Conservation (phyloP, 2,329 filamentous ascomycete species). For the Colletotrichum camelliae region DNA sequence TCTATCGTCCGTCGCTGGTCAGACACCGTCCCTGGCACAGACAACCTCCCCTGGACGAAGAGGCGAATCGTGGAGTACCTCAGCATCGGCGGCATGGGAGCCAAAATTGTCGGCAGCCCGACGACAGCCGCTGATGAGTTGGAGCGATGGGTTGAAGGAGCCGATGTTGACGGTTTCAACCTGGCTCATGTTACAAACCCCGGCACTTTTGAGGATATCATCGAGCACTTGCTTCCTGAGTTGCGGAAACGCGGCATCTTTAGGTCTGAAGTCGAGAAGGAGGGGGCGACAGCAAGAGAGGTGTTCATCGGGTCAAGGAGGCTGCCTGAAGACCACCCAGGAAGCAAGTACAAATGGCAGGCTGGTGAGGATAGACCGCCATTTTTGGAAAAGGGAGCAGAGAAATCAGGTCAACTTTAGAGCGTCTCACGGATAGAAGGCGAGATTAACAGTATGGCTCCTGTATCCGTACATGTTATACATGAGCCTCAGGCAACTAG, state of each 20-base stretch:
- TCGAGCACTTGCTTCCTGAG: slow-evolving; percentile 34
- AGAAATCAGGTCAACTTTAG: neutral
- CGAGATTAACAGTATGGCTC: too few relatives aligned
- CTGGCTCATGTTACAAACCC: slow-evolving; percentile 47
- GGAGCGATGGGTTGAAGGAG: slow-evolving; percentile 47
- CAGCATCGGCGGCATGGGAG: slow-evolving; percentile 53
- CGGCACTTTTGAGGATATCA: slow-evolving; percentile 37
- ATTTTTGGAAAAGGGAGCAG: neutral
- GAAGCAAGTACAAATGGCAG: slow-evolving; percentile 19
- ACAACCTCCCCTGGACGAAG: slow-evolving; percentile 57
- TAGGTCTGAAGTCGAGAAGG: slow-evolving; percentile 11
- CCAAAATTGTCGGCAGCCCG: slow-evolving; percentile 51
- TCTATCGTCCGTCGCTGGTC: slow-evolving; percentile 24
- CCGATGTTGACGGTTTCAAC: slow-evolving; percentile 46
- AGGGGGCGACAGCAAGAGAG: slow-evolving; percentile 21
- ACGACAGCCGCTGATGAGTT: slow-evolving; percentile 47
- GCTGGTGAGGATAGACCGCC: neutral
- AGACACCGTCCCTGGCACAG: slow-evolving; percentile 14
- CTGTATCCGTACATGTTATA: neutral
- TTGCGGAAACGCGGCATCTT: slow-evolving; percentile 24
- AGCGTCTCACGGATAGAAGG: neutral
- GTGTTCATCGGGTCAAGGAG: slow-evolving; percentile 20
- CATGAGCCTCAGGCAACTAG: neutral
- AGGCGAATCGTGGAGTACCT: slow-evolving; percentile 59
- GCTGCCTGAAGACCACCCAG: slow-evolving; percentile 17